Evolutionary conservation across 2,329 filamentous ascomycete species (phyloP).

Genomic region (Diaporthe destruens): DNA sequence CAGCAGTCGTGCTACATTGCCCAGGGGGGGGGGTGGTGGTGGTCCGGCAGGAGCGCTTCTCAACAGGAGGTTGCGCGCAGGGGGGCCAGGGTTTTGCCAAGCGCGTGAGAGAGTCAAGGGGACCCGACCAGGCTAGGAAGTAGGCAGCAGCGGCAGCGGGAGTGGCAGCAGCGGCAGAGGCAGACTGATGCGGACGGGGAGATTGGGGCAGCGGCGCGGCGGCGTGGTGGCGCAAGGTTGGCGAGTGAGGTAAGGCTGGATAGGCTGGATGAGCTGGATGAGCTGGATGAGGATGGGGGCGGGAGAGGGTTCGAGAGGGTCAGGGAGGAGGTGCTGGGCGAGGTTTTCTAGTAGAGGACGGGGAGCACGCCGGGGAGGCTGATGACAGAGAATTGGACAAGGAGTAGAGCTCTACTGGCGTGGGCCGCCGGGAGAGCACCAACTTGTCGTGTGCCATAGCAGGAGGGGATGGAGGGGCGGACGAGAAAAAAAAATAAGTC

Average conservation of each 20-base stretch:
- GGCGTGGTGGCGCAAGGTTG: conserved; percentile 31
- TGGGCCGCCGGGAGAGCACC: conserved; percentile 52
- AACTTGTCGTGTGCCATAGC: conserved; percentile 57
- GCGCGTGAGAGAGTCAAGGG: conserved; percentile 27
- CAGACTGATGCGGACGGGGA: conserved; percentile 10
- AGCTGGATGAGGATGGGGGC: too few species aligned
- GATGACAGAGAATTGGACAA: conserved; percentile 34
- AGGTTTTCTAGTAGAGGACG: conserved; percentile 16
- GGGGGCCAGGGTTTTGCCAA: conserved; percentile 1
- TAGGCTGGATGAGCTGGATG: too few species aligned
- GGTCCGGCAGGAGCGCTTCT: background rate
- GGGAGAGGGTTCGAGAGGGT: conserved; percentile 16
- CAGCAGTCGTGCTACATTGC: conserved; percentile 39
- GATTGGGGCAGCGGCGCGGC: conserved; percentile 16
- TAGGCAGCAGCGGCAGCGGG: background rate
- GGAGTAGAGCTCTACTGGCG: conserved; percentile 51
- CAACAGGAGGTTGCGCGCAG: conserved; percentile 30
- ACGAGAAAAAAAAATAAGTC: conserved; percentile 48
- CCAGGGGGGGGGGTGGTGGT: background rate
- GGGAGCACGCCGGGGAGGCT: conserved; percentile 24
- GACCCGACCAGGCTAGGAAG: background rate
- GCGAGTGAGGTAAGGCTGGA: conserved; percentile 8
- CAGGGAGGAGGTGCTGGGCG: conserved; percentile 27
- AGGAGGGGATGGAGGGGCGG: conserved; percentile 52
- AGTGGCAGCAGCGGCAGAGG: background rate